Percentiles rank a stretch among this genome's conserved stretches.
These are phyloP conservation scores for Xylaria sp. DNA, from an alignment of 495 filamentous ascomycete species.

Conservation along the genomic window DNA sequence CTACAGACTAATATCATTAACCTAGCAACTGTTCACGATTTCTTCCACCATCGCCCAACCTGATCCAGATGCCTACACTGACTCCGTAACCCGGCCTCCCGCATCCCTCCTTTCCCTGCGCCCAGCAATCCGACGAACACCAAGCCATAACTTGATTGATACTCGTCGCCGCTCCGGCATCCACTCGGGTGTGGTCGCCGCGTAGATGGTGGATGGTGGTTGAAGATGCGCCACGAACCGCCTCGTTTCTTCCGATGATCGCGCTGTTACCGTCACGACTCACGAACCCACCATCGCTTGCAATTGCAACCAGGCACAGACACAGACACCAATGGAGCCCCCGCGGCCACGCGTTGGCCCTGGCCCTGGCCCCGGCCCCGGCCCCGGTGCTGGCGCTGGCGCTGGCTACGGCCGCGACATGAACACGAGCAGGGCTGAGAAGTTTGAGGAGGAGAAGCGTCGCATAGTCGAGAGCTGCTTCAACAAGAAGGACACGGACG, in stretches of 20 bases:
- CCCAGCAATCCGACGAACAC: background rate
- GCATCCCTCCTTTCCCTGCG: background rate
- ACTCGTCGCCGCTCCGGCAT: conserved; percentile 29
- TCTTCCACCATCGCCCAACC: background rate
- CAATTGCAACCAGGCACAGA: no score
- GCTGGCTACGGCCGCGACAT: conserved; percentile 45
- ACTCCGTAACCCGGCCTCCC: background rate
- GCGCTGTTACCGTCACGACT: conserved; percentile 38
- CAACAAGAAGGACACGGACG: conserved; percentile 82
- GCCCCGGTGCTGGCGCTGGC: conserved; percentile 21
- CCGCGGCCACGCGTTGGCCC: conserved; percentile 33
- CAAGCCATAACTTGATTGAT: background rate
- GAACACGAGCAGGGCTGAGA: conserved; percentile 77
- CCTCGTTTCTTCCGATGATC: conserved; percentile 30
- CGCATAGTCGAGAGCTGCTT: conserved; percentile 94
- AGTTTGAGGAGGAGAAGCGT: conserved; percentile 94
- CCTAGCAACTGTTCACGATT: conserved; percentile 6
- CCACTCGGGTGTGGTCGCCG: background rate
- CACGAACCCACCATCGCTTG: conserved; percentile 30
- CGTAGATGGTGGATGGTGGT: background rate
- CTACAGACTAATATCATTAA: no score
- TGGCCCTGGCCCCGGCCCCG: conserved; percentile 3
- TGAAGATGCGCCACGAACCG: conserved; percentile 40
- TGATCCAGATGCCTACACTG: conserved; percentile 7
- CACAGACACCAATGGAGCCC: conserved; percentile 36